These are phyloP conservation scores for Castanea sativa DNA, from an alignment of 306 rosid species.

Conservation along the genomic window DNA sequence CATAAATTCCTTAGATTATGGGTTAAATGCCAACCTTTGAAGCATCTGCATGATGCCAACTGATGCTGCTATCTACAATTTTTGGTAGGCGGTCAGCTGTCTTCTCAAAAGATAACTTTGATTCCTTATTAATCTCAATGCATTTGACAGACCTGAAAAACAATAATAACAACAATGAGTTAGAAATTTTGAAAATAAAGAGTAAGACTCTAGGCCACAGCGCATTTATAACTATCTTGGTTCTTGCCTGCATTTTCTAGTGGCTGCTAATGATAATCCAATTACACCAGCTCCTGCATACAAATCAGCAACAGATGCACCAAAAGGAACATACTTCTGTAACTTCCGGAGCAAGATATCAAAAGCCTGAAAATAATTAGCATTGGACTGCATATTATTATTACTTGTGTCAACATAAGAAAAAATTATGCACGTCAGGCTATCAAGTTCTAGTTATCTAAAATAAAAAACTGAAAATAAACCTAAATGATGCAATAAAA, in stretches of 20 bases:
- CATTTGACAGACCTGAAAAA: slow-evolving; percentile 76
- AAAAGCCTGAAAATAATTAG: slow-evolving; percentile 65
- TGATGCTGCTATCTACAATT: slow-evolving; percentile 60
- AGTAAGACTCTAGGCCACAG: slow-evolving; percentile 1
- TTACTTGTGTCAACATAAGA: not conserved
- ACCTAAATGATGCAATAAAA: not conserved
- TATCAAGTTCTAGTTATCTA: not conserved
- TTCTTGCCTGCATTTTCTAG: slow-evolving; percentile 94
- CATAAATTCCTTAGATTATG: slow-evolving; percentile 15
- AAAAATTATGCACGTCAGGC: not conserved
- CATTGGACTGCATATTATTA: not conserved
- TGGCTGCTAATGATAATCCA: slow-evolving; percentile 84
- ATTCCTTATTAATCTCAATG: slow-evolving; percentile 88
- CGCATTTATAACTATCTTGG: slow-evolving; percentile 23
- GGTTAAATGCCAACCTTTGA: slow-evolving; percentile 49
- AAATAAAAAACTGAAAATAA: not conserved
- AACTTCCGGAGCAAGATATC: slow-evolving; percentile 79
- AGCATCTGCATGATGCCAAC: slow-evolving; percentile 93
- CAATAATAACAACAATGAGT: slow-evolving; percentile 13
- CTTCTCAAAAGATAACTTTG: slow-evolving; percentile 90
- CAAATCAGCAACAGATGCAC: slow-evolving; percentile 84
- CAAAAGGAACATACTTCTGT: slow-evolving; percentile 82
- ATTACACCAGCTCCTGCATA: slow-evolving; percentile 98
- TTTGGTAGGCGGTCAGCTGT: slow-evolving; percentile 72
- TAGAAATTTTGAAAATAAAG: slow-evolving; percentile 9